Conservation (phyloP, 179 eudicot species). For the Gypsophila paniculata region DNA sequence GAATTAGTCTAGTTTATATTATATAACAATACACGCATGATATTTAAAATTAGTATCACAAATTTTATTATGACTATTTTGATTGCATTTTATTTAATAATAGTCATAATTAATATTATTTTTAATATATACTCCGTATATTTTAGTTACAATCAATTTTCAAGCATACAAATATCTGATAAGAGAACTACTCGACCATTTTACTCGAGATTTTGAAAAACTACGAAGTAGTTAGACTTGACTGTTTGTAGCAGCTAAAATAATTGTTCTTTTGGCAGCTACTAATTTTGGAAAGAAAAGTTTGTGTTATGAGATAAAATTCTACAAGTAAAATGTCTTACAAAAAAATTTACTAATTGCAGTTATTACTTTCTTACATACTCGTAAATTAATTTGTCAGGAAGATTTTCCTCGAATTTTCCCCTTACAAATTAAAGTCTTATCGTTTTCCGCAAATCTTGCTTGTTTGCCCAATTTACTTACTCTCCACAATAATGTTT, state of each 20-base stretch:
- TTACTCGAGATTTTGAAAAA: neutral
- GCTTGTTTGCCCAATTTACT: slow-evolving; percentile 21
- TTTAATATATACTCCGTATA: no score
- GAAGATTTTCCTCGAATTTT: slow-evolving; percentile 28
- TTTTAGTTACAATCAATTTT: no score
- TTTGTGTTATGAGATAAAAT: slow-evolving; percentile 2
- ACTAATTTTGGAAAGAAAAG: slow-evolving; percentile 15
- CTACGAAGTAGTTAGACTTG: neutral
- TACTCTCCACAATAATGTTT: neutral
- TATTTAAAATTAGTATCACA: no score
- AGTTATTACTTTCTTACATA: neutral
- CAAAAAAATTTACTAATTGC: neutral
- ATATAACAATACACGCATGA: no score
- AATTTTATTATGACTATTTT: no score
- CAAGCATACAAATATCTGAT: no score
- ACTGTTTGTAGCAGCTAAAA: neutral
- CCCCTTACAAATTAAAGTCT: slow-evolving; percentile 12
- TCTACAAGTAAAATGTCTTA: slow-evolving; percentile 14
- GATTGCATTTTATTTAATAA: no score
- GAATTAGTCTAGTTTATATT: no score
- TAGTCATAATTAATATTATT: no score
- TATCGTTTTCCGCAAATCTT: slow-evolving; percentile 17
- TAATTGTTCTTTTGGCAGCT: slow-evolving; percentile 9
- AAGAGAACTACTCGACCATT: no score
- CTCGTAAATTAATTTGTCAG: slow-evolving; percentile 18